phyloP scores from a whole-genome alignment of 176 grass and related monocot species.

The Musa troglodytarum region DNA sequence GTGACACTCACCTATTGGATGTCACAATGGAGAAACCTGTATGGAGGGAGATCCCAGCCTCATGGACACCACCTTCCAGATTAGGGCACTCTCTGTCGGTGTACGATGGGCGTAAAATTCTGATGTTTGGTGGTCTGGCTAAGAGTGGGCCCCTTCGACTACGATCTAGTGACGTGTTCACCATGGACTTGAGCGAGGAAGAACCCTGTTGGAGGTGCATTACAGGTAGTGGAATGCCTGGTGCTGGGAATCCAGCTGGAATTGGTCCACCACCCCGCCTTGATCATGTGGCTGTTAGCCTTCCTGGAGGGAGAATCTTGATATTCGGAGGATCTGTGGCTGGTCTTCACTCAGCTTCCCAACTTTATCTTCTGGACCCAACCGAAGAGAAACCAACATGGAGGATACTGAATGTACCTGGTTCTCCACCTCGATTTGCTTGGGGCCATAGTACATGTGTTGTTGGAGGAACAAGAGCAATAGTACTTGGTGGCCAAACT shows the following conservation, averaged over 20 bases:
- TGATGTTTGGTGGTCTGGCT: slow-evolving; percentile 16
- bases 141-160: slow-evolving; percentile 17
- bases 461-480: slow-evolving; percentile 19
- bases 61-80: slow-evolving; percentile 19
- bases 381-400: slow-evolving; percentile 18
- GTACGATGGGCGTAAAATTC: slow-evolving; percentile 13
- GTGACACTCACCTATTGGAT: slow-evolving; percentile 14
- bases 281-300: slow-evolving; percentile 20
- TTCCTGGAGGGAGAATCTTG: slow-evolving; percentile 12
- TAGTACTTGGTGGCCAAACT: slow-evolving; percentile 17
- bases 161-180: slow-evolving; percentile 17
- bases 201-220: slow-evolving; percentile 20
- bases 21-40: slow-evolving; percentile 21
- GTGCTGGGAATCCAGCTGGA: slow-evolving; percentile 14
- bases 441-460: slow-evolving; percentile 20
- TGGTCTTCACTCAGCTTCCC: slow-evolving; percentile 22
- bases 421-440: slow-evolving; percentile 12
- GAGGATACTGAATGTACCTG: slow-evolving; percentile 18
- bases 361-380: slow-evolving; percentile 18
- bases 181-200: slow-evolving; percentile 17
- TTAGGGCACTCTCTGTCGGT: slow-evolving; percentile 16
- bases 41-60: slow-evolving; percentile 17
- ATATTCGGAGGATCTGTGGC: slow-evolving; percentile 20
- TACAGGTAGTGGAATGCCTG: slow-evolving; percentile 18
- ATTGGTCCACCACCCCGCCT: slow-evolving; percentile 16